These are phyloP conservation scores for Magnolia sinica DNA, from an alignment of 164 flowering plant genomes.

Conservation along the genomic window DNA sequence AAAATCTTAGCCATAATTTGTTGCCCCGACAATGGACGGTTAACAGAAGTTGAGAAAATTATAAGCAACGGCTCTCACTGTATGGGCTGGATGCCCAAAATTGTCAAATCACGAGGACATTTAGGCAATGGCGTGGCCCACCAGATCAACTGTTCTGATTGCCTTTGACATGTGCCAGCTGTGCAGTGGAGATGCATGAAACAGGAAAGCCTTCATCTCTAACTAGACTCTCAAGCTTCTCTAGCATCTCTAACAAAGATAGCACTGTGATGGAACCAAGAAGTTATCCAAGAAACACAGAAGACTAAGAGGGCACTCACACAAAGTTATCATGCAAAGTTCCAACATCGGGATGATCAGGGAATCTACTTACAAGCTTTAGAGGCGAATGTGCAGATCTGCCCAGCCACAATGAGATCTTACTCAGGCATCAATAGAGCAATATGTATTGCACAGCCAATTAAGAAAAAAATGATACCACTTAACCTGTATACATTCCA, in stretches of 20 bases:
- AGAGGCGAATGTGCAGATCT: conserved; percentile 66
- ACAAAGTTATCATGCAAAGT: conserved; percentile 74
- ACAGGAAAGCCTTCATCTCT: neutral
- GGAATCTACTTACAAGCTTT: conserved; percentile 54
- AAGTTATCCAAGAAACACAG: neutral
- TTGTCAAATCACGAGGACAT: too few species aligned
- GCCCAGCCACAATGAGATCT: conserved; percentile 16
- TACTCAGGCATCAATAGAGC: neutral
- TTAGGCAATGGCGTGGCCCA: neutral
- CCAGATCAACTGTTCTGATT: neutral
- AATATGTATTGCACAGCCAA: neutral
- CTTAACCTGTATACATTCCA: conserved; percentile 94
- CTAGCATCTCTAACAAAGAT: neutral
- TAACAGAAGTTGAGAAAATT: neutral
- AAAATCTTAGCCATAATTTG: neutral
- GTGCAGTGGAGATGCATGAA: neutral
- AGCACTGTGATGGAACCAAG: neutral
- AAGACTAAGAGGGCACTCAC: conserved; percentile 34
- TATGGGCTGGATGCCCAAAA: neutral
- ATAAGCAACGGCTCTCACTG: neutral
- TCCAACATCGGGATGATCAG: conserved; percentile 57
- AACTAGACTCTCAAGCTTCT: neutral
- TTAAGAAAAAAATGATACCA: conserved; percentile 1
- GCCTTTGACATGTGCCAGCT: neutral
- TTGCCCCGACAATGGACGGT: neutral